Percentiles rank a stretch among this genome's conserved stretches.
phyloP scores from a whole-genome alignment of 140 eudicot genomes.

The Stevia rebaudiana region DNA sequence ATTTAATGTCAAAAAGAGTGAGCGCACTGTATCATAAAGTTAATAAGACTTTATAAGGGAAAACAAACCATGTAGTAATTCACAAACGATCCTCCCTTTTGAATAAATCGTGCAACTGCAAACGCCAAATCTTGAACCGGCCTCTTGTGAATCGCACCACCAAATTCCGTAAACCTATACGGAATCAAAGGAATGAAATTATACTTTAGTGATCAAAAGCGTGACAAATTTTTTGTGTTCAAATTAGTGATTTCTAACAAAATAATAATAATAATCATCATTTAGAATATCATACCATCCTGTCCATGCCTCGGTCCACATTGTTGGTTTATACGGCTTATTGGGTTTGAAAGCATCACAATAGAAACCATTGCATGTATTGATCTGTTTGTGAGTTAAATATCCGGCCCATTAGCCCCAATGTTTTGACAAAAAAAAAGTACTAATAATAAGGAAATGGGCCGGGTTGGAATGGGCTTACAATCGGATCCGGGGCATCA shows the following conservation, averaged over 20 bases:
- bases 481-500: constrained; percentile 95
- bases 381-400: constrained; percentile 34
- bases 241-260: background rate
- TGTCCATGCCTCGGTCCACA: constrained; percentile 59
- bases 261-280: background rate
- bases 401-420: background rate
- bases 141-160: constrained; percentile 63
- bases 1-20: background rate
- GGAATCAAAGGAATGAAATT: background rate
- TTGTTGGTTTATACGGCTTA: constrained; percentile 42
- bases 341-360: constrained; percentile 51
- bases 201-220: too few relatives aligned
- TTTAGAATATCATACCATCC: constrained; percentile 34
- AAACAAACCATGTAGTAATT: constrained; percentile 87
- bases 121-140: constrained; percentile 94
- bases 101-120: constrained; percentile 82
- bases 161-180: constrained; percentile 85
- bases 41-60: background rate
- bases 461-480: constrained; percentile 30
- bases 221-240: background rate
- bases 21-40: background rate
- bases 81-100: constrained; percentile 75
- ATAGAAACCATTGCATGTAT: constrained; percentile 58
- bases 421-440: background rate
- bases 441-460: background rate